Base-by-base conservation (phyloP, 768 basidiomycete species). In the Bullera alba region DNA sequence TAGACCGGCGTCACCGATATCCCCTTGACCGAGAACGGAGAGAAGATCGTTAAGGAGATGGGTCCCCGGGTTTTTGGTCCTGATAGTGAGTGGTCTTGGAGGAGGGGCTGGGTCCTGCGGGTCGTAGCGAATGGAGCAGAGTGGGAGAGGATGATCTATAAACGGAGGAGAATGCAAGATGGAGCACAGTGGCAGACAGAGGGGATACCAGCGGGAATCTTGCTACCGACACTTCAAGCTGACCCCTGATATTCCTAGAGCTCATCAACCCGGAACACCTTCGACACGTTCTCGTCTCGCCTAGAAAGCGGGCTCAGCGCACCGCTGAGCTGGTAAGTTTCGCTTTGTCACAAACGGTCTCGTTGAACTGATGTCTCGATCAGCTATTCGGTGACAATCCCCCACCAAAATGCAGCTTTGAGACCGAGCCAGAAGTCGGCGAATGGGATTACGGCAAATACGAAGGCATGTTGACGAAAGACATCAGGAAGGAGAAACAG, bases 1-100 rank as follows among this genome's bases (percentile, higher is more conserved):
- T 43, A 93, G 88, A 95, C 91, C 3, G 92, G 92, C 36, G 79
- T 79, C 28, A 79, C 81, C 3, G 90, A 97, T 67, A 91, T 97
- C 45, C 85, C 90, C 21, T 78, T 97, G 47, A 95, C 92, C 3
- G 67, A 73, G 17, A 77, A 78, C 26, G 92, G 92, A 12, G 84
- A 84, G 65, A 74, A 79, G 46, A 80, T 85, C 63, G 79, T 93
- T 51, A 77, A 76, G 50, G 76, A 78, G 32, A 80, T 83, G 56
- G 86, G 84, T 0, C 63, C 75, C 3, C 70, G 77, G 17, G 76
- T 93, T 37, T 83, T 90, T 25, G 89, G 92, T 19, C 76, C 81
- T 30, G 84, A 82, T 53, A 81, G 88, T 89, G 66, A 72, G 87
- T 78, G 1, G 19, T n/a, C 17, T 39, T 34, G 16, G 2, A n/a